These are phyloP conservation scores for Beta lomatogona DNA, from an alignment of 179 eudicot species.

Conservation along the genomic window DNA sequence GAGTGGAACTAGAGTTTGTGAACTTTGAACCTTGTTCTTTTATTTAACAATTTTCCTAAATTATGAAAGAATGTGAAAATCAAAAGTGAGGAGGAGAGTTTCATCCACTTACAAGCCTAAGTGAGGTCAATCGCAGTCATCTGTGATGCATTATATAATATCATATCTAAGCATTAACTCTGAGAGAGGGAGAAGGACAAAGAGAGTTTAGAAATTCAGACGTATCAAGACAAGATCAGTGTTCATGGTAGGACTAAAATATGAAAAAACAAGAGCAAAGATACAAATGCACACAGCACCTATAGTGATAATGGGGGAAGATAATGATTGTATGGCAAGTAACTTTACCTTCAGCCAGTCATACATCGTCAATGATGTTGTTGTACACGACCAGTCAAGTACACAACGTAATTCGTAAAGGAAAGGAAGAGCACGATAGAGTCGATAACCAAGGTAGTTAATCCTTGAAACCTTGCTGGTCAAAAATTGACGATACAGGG, in stretches of 20 bases:
- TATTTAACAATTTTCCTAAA: too few relatives aligned
- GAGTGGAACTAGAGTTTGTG: neutral
- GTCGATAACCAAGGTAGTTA: conserved; percentile 81
- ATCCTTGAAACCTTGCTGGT: conserved; percentile 83
- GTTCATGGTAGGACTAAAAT: neutral
- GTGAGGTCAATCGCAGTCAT: neutral
- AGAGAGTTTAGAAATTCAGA: neutral
- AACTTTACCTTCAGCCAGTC: conserved; percentile 96
- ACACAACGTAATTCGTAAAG: conserved; percentile 96
- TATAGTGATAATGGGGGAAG: neutral
- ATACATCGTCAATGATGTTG: conserved; percentile 96
- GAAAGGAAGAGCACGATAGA: conserved; percentile 96
- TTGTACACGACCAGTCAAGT: conserved; percentile 99
- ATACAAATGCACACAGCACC: neutral
- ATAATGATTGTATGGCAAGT: conserved; percentile 8
- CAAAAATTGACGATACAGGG: conserved; percentile 91
- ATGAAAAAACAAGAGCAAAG: neutral
- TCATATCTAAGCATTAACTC: neutral
- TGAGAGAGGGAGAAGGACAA: neutral
- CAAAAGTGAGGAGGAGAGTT: too few relatives aligned
- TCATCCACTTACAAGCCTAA: too few relatives aligned
- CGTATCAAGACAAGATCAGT: neutral
- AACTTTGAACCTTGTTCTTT: too few relatives aligned
- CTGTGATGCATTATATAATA: neutral
- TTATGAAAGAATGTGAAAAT: neutral